phyloP scores from a whole-genome alignment of 2,329 filamentous ascomycete genomes.

The Aureobasidium sp. region DNA sequence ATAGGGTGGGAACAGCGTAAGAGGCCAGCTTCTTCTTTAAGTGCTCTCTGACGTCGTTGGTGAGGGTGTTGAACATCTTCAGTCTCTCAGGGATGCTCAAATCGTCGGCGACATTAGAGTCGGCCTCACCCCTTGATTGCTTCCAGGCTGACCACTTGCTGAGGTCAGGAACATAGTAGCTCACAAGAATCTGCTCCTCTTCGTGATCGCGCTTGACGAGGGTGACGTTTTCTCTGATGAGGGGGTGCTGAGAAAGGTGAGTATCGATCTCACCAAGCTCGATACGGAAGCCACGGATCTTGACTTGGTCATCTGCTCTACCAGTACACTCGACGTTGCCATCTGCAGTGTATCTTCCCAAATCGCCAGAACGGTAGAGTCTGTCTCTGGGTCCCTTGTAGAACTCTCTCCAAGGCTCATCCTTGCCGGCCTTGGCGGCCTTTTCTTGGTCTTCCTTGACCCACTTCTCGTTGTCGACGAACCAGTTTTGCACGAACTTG shows the following conservation, averaged over 20 bases:
- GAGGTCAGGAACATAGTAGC: constrained; percentile 80
- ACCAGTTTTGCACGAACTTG: constrained; percentile 85
- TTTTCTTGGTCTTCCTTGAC: constrained; percentile 54
- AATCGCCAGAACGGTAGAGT: constrained; percentile 79
- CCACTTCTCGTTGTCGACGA: constrained; percentile 68
- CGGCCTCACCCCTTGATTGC: constrained; percentile 30
- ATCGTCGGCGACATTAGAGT: constrained; percentile 21
- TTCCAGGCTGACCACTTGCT: constrained; percentile 67
- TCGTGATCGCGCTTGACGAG: constrained; percentile 75
- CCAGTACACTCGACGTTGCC: constrained; percentile 74
- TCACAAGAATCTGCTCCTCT: constrained; percentile 80
- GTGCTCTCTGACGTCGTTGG: constrained; percentile 56
- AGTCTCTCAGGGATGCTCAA: constrained; percentile 35
- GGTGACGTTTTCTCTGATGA: constrained; percentile 80
- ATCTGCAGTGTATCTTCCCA: constrained; percentile 65
- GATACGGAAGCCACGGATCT: constrained; percentile 92
- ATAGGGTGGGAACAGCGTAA: constrained; percentile 69
- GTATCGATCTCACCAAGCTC: constrained; percentile 91
- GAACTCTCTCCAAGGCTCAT: constrained; percentile 69
- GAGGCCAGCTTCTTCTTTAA: constrained; percentile 64
- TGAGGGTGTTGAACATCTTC: constrained; percentile 55
- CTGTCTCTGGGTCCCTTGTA: constrained; percentile 80
- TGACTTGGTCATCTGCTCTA: constrained; percentile 81
- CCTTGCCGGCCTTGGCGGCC: constrained; percentile 39
- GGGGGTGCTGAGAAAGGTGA: constrained; percentile 64